phyloP scores from a whole-genome alignment of 768 basidiomycete genomes.

The Hemileccinum impolitum region DNA sequence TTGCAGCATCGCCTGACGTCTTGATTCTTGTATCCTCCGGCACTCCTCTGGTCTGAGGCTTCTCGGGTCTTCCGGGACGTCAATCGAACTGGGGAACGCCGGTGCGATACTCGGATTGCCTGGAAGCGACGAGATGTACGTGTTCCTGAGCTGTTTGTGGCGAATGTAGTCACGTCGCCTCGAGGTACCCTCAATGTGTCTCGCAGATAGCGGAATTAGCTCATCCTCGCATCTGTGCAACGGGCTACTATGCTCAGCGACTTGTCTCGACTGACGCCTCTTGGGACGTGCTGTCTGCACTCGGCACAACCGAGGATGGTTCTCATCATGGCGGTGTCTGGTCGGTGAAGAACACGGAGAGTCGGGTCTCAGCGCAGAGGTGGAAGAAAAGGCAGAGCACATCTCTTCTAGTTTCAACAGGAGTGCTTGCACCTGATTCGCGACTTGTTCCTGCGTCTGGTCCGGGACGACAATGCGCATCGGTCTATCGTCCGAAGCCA shows the following conservation, averaged over 20 bases:
- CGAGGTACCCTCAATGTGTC: slow-evolving; percentile 24
- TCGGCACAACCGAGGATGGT: neutral
- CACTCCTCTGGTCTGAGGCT: slow-evolving; percentile 24
- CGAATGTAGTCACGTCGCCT: slow-evolving; percentile 27
- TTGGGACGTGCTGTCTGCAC: slow-evolving; percentile 1
- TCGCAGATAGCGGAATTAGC: slow-evolving; percentile 11
- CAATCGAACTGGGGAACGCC: slow-evolving; percentile 16
- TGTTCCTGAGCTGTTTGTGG: slow-evolving; percentile 29
- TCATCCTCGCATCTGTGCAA: slow-evolving; percentile 21
- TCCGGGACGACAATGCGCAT: slow-evolving; percentile 38
- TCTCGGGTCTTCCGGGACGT: slow-evolving; percentile 16
- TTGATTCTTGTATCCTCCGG: slow-evolving; percentile 21
- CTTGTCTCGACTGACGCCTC: slow-evolving; percentile 7
- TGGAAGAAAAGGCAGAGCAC: neutral
- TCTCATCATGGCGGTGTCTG: neutral
- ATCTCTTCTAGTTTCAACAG: slow-evolving; percentile 20
- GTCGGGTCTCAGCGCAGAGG: neutral
- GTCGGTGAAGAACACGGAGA: slow-evolving; percentile 2
- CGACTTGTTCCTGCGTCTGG: slow-evolving; percentile 25
- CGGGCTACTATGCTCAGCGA: neutral
- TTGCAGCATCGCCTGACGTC: slow-evolving; percentile 28
- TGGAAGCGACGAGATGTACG: slow-evolving; percentile 24
- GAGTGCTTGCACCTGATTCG: slow-evolving; percentile 18
- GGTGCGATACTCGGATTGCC: slow-evolving; percentile 6
- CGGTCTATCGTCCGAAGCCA: slow-evolving; percentile 32